These are phyloP conservation scores for Plasmodium reichenowi DNA, from an alignment of 169 alveolate genomes.

Conservation along the genomic window DNA sequence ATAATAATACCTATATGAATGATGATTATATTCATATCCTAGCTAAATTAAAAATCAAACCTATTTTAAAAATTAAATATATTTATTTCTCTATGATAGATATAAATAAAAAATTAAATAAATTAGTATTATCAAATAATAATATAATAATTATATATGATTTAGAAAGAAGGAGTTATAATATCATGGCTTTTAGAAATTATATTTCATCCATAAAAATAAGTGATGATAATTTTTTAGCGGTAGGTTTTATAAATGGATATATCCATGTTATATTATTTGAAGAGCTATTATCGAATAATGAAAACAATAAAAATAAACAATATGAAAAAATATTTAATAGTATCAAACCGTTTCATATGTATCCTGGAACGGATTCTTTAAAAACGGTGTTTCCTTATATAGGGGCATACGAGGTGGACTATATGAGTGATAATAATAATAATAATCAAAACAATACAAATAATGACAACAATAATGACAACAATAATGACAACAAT, in stretches of 20 bases:
- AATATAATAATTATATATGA: constrained; percentile 45
- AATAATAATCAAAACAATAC: too few relatives aligned
- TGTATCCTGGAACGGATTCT: not conserved
- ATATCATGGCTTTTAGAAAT: constrained; percentile 7
- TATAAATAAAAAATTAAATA: constrained; percentile 13
- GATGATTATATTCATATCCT: not conserved
- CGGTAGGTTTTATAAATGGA: constrained; percentile 38
- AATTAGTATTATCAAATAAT: constrained; percentile 52
- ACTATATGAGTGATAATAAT: constrained; percentile 3
- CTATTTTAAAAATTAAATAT: constrained; percentile 47
- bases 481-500: too few relatives aligned
- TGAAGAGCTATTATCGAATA: constrained; percentile 4
- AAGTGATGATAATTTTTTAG: constrained; percentile 46
- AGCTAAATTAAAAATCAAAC: constrained; percentile 23
- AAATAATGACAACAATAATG: not conserved
- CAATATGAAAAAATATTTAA: not conserved
- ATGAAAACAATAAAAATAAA: not conserved
- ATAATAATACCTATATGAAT: not conserved
- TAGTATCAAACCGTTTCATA: not conserved
- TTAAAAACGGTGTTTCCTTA: not conserved
- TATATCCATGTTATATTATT: constrained; percentile 16
- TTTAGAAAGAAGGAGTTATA: constrained; percentile 22
- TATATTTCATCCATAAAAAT: constrained; percentile 37
- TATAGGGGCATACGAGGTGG: constrained; percentile 1
- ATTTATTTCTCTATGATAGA: constrained; percentile 60